Percentiles rank a stretch among this genome's conserved stretches.
Conservation (phyloP, 805 yeast genomes). For the Yarrowia sp. region DNA sequence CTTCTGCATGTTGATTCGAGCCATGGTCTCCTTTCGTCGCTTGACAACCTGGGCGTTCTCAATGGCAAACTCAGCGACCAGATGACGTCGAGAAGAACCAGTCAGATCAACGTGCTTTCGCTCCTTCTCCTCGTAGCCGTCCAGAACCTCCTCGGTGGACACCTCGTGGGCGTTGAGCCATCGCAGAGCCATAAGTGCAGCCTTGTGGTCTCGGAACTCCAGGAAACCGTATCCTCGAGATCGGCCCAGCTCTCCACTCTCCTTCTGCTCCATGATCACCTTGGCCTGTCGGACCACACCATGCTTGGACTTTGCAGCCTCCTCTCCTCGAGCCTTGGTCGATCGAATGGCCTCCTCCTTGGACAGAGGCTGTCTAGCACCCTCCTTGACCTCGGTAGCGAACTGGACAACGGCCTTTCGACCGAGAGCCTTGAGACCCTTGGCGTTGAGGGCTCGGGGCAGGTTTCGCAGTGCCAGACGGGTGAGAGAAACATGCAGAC, state of each 20-base stretch:
- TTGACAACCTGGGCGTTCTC: constrained; percentile 94
- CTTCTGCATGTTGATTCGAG: constrained; percentile 43
- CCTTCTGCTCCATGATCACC: constrained; percentile 90
- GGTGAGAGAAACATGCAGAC: constrained; percentile 90
- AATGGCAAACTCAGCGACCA: constrained; percentile 93
- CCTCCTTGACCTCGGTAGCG: constrained; percentile 84
- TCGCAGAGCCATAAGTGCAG: constrained; percentile 94
- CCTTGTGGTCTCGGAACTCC: constrained; percentile 88
- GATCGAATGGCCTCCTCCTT: constrained; percentile 90
- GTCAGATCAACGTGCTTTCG: constrained; percentile 42
- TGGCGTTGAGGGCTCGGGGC: constrained; percentile 90
- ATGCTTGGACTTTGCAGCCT: constrained; percentile 66
- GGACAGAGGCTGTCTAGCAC: constrained; percentile 78
- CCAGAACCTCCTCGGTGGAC: constrained; percentile 64
- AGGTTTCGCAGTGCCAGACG: constrained; percentile 93
- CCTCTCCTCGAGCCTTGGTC: constrained; percentile 56
- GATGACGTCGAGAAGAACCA: constrained; percentile 65
- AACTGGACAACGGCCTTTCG: constrained; percentile 94
- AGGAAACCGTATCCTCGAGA: constrained; percentile 97
- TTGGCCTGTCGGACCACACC: constrained; percentile 96
- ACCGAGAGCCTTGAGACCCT: constrained; percentile 87
- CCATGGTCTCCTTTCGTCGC: constrained; percentile 72
- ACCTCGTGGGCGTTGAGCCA: constrained; percentile 96
- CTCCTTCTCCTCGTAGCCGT: constrained; percentile 44
- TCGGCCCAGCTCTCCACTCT: constrained; percentile 84